phyloP scores from a whole-genome alignment of 345 rosid species.

The Murraya koenigii region DNA sequence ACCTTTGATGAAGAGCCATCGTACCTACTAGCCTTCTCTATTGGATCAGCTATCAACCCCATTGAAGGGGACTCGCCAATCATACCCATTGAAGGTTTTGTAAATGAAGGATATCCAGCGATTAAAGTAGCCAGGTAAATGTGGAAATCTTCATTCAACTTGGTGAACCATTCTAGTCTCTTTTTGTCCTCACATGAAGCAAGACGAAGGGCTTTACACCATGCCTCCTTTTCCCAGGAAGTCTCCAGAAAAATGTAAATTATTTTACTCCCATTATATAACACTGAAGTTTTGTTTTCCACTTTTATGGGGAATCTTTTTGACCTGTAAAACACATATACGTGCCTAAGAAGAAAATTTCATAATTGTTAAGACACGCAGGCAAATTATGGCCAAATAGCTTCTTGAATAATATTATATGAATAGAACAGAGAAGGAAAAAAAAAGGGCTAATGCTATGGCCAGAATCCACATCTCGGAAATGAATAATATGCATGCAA shows the following conservation, averaged over 20 bases:
- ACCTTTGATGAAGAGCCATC: constrained; percentile 79
- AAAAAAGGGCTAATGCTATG: not conserved
- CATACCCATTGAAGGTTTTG: constrained; percentile 57
- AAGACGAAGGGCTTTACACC: constrained; percentile 96
- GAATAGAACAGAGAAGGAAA: not conserved
- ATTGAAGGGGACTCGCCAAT: constrained; percentile 43
- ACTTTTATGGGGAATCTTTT: constrained; percentile 80
- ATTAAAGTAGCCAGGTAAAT: constrained; percentile 56
- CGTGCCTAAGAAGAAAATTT: not conserved
- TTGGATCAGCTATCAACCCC: constrained; percentile 46
- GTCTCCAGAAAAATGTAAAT: constrained; percentile 81
- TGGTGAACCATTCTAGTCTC: constrained; percentile 53
- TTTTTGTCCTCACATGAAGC: constrained; percentile 66
- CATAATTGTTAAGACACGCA: not conserved
- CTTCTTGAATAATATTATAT: constrained; percentile 1
- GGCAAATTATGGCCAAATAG: not conserved
- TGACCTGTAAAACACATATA: constrained; percentile 52
- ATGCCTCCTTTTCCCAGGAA: constrained; percentile 97
- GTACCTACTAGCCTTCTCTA: constrained; percentile 42
- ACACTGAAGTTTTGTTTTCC: constrained; percentile 58
- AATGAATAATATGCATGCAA: not conserved
- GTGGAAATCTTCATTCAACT: constrained; percentile 56
- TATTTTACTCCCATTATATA: constrained; percentile 61
- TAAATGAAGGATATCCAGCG: constrained; percentile 68
- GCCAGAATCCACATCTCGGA: not conserved